Evolutionary conservation across 768 basidiomycete genomes (phyloP).

Genomic region (Mycena venus): DNA sequence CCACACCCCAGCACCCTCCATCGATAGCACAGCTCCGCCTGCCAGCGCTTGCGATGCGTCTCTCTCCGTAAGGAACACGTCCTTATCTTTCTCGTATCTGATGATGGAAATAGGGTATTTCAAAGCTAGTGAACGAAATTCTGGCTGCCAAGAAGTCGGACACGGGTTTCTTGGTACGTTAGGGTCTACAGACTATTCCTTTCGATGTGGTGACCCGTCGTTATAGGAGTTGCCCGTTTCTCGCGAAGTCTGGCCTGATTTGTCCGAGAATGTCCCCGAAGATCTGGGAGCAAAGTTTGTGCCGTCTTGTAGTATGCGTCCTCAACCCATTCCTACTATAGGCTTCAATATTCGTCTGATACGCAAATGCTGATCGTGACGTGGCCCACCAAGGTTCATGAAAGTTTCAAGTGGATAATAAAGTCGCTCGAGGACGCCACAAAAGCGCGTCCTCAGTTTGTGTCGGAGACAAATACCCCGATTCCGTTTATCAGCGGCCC

Average conservation of each 20-base stretch:
- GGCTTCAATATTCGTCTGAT: neutral
- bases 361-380: neutral
- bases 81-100: neutral
- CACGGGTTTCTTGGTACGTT: neutral
- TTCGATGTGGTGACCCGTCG: neutral
- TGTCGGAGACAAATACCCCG: conserved; percentile 1
- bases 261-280: neutral
- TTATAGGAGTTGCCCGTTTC: neutral
- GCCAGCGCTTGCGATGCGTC: neutral
- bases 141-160: neutral
- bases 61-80: neutral
- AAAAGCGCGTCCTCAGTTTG: neutral
- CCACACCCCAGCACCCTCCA: neutral
- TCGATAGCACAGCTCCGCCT: neutral
- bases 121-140: neutral
- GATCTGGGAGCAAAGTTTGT: neutral
- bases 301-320: neutral
- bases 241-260: neutral
- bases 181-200: neutral
- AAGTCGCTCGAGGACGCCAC: neutral
- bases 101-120: neutral
- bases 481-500: neutral
- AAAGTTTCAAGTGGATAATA: neutral
- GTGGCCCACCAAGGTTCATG: conserved; percentile 6
- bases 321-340: neutral